A percentile compares a stretch with the other conserved stretches of the same genome.
phyloP scores from a whole-genome alignment of 805 yeast species.

The Candida parachauliodes region DNA sequence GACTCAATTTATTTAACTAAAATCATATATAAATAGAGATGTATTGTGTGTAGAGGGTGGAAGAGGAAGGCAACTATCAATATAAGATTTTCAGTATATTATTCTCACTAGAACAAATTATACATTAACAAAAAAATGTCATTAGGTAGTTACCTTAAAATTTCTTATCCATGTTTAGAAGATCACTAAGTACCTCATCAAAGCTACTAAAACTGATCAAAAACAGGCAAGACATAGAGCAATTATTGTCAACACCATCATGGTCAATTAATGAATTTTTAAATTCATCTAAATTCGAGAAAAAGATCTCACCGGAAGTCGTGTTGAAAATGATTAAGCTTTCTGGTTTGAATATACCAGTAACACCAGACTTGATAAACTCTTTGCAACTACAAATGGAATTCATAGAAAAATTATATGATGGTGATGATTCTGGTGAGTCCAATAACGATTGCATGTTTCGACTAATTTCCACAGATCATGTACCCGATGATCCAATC shows the following conservation, averaged over 20 bases:
- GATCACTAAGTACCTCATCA: not conserved
- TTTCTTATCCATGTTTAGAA: conserved; percentile 3
- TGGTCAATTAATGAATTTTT: conserved; percentile 19
- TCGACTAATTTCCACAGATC: conserved; percentile 34
- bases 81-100: no score
- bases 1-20: no score
- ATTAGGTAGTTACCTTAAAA: no score
- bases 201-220: not conserved
- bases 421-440: conserved; percentile 6
- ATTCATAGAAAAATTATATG: conserved; percentile 31
- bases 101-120: no score
- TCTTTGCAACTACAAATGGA: conserved; percentile 35
- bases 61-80: no score
- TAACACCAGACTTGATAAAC: conserved; percentile 12
- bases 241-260: conserved; percentile 11
- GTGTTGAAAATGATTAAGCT: conserved; percentile 25
- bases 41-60: no score
- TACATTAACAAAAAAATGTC: not conserved
- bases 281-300: not conserved
- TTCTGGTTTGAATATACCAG: conserved; percentile 25
- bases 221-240: conserved; percentile 8
- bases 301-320: conserved; percentile 11
- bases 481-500: conserved; percentile 19
- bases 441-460: conserved; percentile 22
- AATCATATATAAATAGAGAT: no score